phyloP scores from a whole-genome alignment of 2,329 filamentous ascomycete species.

The Epicoccum nigrum region DNA sequence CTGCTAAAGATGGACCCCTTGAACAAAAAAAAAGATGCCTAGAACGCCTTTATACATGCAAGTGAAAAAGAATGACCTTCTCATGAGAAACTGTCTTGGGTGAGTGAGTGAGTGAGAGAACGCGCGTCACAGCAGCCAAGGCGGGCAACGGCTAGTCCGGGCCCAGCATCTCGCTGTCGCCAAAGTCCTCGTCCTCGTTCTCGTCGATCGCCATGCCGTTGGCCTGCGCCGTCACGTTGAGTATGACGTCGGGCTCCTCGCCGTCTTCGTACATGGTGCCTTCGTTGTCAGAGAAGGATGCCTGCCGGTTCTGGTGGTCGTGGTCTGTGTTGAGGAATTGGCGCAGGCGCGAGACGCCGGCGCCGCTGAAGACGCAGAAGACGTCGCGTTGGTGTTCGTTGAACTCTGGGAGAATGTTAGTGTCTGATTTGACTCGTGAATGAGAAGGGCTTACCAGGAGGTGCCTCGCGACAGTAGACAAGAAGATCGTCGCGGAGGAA shows the following conservation, averaged over 20 bases:
- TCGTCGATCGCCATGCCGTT: slow-evolving; percentile 50
- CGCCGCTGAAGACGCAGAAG: slow-evolving; percentile 96
- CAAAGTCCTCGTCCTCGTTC: slow-evolving; percentile 49
- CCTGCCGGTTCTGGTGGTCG: slow-evolving; percentile 23
- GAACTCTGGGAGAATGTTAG: slow-evolving; percentile 67
- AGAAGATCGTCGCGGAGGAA: slow-evolving; percentile 87
- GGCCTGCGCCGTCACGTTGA: slow-evolving; percentile 45
- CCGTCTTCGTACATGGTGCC: slow-evolving; percentile 41
- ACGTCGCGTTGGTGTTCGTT: slow-evolving; percentile 93
- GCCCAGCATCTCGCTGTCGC: slow-evolving; percentile 54
- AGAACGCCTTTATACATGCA: too few relatives aligned
- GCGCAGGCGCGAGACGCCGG: slow-evolving; percentile 78
- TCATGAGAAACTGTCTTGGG: not conserved
- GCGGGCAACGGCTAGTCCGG: slow-evolving; percentile 30
- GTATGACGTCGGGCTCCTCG: slow-evolving; percentile 43
- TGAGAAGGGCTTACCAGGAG: slow-evolving; percentile 61
- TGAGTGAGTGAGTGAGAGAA: too few relatives aligned
- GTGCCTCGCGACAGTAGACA: slow-evolving; percentile 83
- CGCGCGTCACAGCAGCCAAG: not conserved
- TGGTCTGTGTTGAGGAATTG: slow-evolving; percentile 70
- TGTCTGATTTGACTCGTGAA: not conserved
- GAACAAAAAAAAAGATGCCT: too few relatives aligned
- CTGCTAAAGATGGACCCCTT: too few relatives aligned
- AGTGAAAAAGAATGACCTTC: not conserved
- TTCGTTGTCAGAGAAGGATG: slow-evolving; percentile 30